phyloP scores from a whole-genome alignment of 2,329 filamentous ascomycete species.

The Alternaria sp. region DNA sequence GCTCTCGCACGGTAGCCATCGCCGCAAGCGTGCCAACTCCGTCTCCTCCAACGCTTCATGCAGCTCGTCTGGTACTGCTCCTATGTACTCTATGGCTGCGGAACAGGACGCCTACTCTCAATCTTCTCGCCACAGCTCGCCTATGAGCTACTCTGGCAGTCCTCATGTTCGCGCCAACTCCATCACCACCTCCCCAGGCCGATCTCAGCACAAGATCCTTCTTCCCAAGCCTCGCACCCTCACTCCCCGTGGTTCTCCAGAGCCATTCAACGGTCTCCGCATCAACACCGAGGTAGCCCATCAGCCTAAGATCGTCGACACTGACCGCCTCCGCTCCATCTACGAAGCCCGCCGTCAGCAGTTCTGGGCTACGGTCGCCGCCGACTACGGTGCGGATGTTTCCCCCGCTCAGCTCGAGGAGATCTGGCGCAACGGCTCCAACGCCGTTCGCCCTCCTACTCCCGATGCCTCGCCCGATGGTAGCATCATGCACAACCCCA shows the following conservation, averaged over 20 bases:
- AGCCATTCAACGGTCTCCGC: slow-evolving; percentile 53
- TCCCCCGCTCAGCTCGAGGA: slow-evolving; percentile 73
- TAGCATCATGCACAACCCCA: slow-evolving; percentile 47
- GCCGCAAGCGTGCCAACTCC: slow-evolving; percentile 78
- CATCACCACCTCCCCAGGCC: slow-evolving; percentile 62
- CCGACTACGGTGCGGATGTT: slow-evolving; percentile 73
- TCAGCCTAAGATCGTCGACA: slow-evolving; percentile 66
- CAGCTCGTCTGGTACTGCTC: slow-evolving; percentile 46
- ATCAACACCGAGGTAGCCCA: slow-evolving; percentile 56
- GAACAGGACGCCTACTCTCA: slow-evolving; percentile 50
- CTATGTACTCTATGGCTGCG: slow-evolving; percentile 51
- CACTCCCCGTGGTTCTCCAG: slow-evolving; percentile 50
- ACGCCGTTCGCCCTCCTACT: slow-evolving; percentile 47
- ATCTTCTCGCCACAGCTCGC: slow-evolving; percentile 52
- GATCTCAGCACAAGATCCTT: slow-evolving; percentile 62
- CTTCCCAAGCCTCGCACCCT: slow-evolving; percentile 70
- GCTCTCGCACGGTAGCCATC: slow-evolving; percentile 81
- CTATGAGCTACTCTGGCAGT: slow-evolving; percentile 56
- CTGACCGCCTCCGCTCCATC: slow-evolving; percentile 72
- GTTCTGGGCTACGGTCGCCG: slow-evolving; percentile 78
- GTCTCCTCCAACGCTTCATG: slow-evolving; percentile 65
- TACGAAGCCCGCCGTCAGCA: slow-evolving; percentile 74
- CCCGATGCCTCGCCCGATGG: slow-evolving; percentile 52
- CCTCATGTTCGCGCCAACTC: slow-evolving; percentile 44
- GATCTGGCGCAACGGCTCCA: slow-evolving; percentile 64